Base-by-base conservation (phyloP, 345 rosid species). In the Gossypium herbaceum region DNA sequence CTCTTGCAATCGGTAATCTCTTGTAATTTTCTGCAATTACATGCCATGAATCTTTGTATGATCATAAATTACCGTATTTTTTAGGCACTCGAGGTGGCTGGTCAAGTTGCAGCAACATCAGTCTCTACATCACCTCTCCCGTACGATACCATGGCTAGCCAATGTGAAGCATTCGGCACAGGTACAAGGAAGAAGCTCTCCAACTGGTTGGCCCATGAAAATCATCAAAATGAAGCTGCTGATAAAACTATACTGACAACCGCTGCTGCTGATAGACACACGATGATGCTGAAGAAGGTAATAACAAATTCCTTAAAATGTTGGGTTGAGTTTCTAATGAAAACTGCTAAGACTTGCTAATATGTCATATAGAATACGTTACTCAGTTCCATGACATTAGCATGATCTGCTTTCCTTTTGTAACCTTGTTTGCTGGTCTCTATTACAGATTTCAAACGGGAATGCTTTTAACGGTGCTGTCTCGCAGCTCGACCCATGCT, bases 71-170 rank as follows among this genome's bases (percentile, higher is more conserved):
- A 51, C 13, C 45, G 8, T 10, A 2, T 15, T 19, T 79, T 79
- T 59, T 85, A 95, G 98, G 97, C 99, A 5, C 97, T 93, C 43
- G 90, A 88, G 87, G 97, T 91, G 39, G 99, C 98, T 47, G 94
- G 99, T 81, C 94, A 91, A 84, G 98, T 95, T 71, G 97, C 93
- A 22, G 94, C 88, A 72, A 83, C 91, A 75, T 79, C 92, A 10
- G 81, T 90, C 78, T 88, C 97, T 61, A 85, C 90, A 41, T 94
- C 98, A 7, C 98, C 97, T 2, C 97, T 95, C 66, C 97, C 99
- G 45, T 95, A 85, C 41, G 80, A 90, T 72, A 78, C 97, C 72
- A 85, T 90, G 97, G 79, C 97, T 39, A 88, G 85, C 77, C 94
- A 84, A 39, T 95, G 99, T 19, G 98, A 95, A 85, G 91, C 96